phyloP scores from a whole-genome alignment of 139 green algal species.

The Chlamydomonas sp. region DNA sequence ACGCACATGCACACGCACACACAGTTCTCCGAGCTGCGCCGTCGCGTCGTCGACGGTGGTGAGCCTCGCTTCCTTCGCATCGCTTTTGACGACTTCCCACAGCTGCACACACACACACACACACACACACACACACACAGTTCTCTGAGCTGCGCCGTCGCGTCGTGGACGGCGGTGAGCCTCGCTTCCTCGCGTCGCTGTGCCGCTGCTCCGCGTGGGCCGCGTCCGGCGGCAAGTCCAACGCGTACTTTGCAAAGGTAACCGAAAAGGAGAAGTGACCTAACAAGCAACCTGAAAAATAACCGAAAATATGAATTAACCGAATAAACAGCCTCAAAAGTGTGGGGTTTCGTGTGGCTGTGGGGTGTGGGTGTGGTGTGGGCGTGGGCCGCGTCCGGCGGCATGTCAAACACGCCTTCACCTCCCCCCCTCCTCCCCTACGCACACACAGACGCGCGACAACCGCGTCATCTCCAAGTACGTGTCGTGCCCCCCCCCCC shows the following conservation, averaged over 20 bases:
- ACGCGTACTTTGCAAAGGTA: constrained; percentile 89
- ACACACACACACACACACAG: too few relatives aligned
- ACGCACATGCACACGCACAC: too few relatives aligned
- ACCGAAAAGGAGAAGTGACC: too few relatives aligned
- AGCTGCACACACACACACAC: too few relatives aligned
- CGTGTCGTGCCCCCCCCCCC: neutral
- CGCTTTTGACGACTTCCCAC: too few relatives aligned
- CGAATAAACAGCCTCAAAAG: too few relatives aligned
- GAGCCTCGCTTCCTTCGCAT: constrained; percentile 72
- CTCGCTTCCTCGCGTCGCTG: constrained; percentile 72
- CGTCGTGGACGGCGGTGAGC: constrained; percentile 63
- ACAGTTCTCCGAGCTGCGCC: constrained; percentile 80
- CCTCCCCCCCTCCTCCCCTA: neutral
- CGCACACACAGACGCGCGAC: constrained; percentile 43
- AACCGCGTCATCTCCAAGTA: constrained; percentile 62
- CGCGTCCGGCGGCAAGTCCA: constrained; percentile 76
- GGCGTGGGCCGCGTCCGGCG: constrained; percentile 55
- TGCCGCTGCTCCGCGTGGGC: constrained; percentile 52
- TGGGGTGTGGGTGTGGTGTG: too few relatives aligned
- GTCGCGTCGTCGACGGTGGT: constrained; percentile 57
- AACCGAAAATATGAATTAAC: too few relatives aligned
- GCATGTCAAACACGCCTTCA: constrained; percentile 35
- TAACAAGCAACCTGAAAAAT: too few relatives aligned
- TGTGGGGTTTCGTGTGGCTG: too few relatives aligned
- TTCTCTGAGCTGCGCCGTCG: constrained; percentile 71